Percentiles rank a stretch among this genome's conserved stretches.
phyloP scores from a whole-genome alignment of 2,329 filamentous ascomycete species.

The Penicillium concentricum region DNA sequence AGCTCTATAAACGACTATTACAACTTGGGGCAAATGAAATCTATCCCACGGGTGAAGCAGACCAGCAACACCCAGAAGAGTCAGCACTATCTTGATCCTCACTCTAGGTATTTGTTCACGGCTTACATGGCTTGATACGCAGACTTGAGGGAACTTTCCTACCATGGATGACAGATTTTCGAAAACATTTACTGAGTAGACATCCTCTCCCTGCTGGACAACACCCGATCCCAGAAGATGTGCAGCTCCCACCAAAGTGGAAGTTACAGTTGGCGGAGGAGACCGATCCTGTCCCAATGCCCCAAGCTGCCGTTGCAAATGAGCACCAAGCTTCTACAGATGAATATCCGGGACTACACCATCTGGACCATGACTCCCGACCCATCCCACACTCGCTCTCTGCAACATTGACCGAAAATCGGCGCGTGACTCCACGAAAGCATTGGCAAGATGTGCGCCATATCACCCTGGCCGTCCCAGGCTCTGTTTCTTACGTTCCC shows the following conservation, averaged over 20 bases:
- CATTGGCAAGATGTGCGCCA: slow-evolving; percentile 96
- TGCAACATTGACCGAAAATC: slow-evolving; percentile 64
- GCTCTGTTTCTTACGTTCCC: slow-evolving; percentile 56
- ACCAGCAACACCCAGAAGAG: slow-evolving; percentile 93
- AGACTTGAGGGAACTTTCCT: slow-evolving; percentile 81
- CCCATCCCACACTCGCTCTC: slow-evolving; percentile 58
- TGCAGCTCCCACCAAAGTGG: slow-evolving; percentile 75
- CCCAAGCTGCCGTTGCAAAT: neutral
- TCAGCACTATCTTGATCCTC: slow-evolving; percentile 44
- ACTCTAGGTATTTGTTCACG: neutral
- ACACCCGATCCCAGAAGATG: slow-evolving; percentile 69
- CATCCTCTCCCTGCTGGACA: slow-evolving; percentile 69
- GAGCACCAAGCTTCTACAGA: slow-evolving; percentile 8
- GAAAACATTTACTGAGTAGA: slow-evolving; percentile 62
- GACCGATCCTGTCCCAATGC: neutral
- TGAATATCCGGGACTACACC: slow-evolving; percentile 23
- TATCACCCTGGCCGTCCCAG: slow-evolving; percentile 58
- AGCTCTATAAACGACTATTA: slow-evolving; percentile 77
- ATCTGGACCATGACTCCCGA: slow-evolving; percentile 48
- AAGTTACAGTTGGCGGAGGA: slow-evolving; percentile 41
- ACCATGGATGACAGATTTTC: slow-evolving; percentile 71
- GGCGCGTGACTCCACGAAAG: slow-evolving; percentile 67
- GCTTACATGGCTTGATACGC: neutral
- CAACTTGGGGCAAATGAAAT: slow-evolving; percentile 80
- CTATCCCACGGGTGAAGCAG: slow-evolving; percentile 78